Percentiles rank a stretch among this genome's conserved stretches.
These are phyloP conservation scores for Monosporascus sp. DNA, from an alignment of 2,329 filamentous ascomycete species.

Conservation along the genomic window DNA sequence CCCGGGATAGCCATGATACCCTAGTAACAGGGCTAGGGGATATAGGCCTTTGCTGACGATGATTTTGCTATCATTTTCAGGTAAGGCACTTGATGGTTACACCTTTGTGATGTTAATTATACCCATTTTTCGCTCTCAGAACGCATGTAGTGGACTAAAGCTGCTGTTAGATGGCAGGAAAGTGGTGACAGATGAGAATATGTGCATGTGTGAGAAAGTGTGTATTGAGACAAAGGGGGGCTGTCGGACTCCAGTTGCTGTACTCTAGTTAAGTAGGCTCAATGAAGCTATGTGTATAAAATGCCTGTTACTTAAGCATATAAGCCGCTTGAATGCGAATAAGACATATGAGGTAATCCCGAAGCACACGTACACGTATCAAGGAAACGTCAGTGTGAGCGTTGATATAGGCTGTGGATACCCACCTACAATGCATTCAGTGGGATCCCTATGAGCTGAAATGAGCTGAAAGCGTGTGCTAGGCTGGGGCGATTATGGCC, in stretches of 20 bases:
- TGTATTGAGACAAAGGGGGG: not conserved
- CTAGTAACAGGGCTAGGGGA: too few species aligned
- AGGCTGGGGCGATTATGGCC: not conserved
- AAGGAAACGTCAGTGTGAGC: too few species aligned
- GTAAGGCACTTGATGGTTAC: not conserved
- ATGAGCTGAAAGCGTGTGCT: too few species aligned
- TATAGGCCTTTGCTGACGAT: too few species aligned
- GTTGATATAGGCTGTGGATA: too few species aligned
- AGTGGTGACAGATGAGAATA: not conserved
- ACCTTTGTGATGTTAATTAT: not conserved
- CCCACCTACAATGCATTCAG: too few species aligned
- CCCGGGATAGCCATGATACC: not conserved
- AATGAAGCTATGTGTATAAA: not conserved
- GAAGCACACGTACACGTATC: too few species aligned
- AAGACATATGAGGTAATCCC: too few species aligned
- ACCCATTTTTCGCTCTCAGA: not conserved
- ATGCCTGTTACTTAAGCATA: not conserved
- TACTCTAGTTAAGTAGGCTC: not conserved
- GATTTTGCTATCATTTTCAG: too few species aligned
- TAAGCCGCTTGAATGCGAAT: not conserved
- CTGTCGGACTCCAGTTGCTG: not conserved
- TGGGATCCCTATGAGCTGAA: too few species aligned
- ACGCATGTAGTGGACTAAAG: not conserved
- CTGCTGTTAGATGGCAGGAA: not conserved
- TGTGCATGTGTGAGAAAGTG: not conserved